Conservation (phyloP, 257 asterid species). For the Solanum rostratum region DNA sequence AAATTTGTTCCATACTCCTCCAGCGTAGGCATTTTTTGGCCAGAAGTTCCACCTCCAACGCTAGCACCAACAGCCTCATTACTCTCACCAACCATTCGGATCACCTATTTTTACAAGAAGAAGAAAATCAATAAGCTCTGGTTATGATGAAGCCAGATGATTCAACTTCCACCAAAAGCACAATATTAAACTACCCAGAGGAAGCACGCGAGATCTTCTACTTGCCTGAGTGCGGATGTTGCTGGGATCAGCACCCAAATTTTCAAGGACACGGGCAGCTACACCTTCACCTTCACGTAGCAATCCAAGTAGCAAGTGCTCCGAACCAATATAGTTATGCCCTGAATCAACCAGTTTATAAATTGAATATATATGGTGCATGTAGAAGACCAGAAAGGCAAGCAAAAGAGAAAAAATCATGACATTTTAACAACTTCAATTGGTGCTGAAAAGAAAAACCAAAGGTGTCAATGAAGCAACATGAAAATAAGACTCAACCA, state of each 20-base stretch:
- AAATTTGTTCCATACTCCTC: slow-evolving; percentile 77
- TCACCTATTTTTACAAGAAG: slow-evolving; percentile 25
- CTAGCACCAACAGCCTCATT: slow-evolving; percentile 74
- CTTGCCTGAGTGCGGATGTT: slow-evolving; percentile 87
- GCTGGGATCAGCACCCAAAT: slow-evolving; percentile 88
- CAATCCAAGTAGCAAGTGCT: slow-evolving; percentile 91
- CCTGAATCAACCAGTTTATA: slow-evolving; percentile 30
- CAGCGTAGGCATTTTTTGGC: slow-evolving; percentile 65
- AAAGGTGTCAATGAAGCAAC: not conserved
- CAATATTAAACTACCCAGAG: not conserved
- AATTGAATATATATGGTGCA: not conserved
- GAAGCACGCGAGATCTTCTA: not conserved
- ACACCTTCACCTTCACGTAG: slow-evolving; percentile 99
- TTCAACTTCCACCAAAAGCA: not conserved
- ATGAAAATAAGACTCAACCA: not conserved
- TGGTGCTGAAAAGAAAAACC: not conserved
- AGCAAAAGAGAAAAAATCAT: not conserved
- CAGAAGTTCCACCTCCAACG: slow-evolving; percentile 72
- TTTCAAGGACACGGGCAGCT: slow-evolving; percentile 96
- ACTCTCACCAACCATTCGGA: slow-evolving; percentile 80
- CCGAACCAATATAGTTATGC: slow-evolving; percentile 98
- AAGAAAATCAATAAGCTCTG: not conserved
- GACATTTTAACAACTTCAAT: not conserved
- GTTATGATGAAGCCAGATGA: not conserved
- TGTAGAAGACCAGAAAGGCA: not conserved